Base-by-base conservation (phyloP, 225 moss, liverwort and hornwort genomes). In the Bryoerythrophyllum caledonicum region DNA sequence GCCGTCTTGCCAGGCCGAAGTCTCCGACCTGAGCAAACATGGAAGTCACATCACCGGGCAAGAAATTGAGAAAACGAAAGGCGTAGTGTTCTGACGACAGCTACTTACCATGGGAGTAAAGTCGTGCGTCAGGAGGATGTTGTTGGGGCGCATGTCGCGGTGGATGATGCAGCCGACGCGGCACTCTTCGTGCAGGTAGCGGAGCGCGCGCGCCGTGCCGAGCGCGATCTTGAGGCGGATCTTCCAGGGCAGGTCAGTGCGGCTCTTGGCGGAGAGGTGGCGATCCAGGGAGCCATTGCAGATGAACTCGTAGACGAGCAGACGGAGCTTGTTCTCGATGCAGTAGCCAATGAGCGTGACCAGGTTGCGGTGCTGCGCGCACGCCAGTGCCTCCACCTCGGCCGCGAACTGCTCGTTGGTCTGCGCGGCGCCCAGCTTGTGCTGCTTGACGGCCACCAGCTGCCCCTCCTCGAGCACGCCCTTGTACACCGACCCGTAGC, bases 331-430 rank as follows among this genome's bases (percentile, higher is more conserved):
- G 7, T 85, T 83, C 26, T 90, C 88, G 16, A 75, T 80, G 27
- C 92, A 92, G 66, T 85, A 92, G 3, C 92, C 92, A 16, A 90
- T 85, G 19, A 92, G 88, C 15, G 88, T 88, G 19, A 92, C 92
- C 25, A 92, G 79, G 40, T 92, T 92, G 72, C 92, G 80, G 67
- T 92, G 92, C 20, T 88, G 90, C 12, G 92, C 92, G 67, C 83
- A 88, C 11, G 78, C 85, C 5, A 92, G 80, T 20, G 88, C 88
- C 62, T 88, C 85, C 19, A 90, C 65, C 74, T 92, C 90, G 19
- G 66, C 61, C 38, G 61, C 71, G 26, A 92, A 92, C 20, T 92
- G 78, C 49, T 81, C 78, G 41, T 92, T 90, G n/a, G 88, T 84
- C 76, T 84, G 86, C 43, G 84, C 67, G 59, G 88, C 85, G 7